phyloP scores from a whole-genome alignment of 257 asterid species.

The Datura wrightii region DNA sequence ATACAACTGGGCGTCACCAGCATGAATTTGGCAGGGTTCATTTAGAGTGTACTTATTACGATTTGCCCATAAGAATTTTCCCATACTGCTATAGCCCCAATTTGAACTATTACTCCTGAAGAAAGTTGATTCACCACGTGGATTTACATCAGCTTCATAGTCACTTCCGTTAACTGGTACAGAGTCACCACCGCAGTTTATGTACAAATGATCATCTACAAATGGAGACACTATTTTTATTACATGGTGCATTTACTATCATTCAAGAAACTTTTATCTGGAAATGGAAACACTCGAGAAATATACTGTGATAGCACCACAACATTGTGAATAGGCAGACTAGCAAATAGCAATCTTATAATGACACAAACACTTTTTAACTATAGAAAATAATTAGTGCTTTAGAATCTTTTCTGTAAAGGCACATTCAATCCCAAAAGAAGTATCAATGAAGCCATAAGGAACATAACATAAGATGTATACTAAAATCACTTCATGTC shows the following conservation, averaged over 20 bases:
- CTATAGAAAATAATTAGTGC: neutral
- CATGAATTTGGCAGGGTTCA: conserved; percentile 26
- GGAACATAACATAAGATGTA: conserved; percentile 1
- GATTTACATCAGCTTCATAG: conserved; percentile 34
- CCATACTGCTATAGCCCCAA: conserved; percentile 50
- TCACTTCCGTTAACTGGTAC: neutral
- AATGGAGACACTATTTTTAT: neutral
- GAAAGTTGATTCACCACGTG: conserved; percentile 35
- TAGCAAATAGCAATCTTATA: neutral
- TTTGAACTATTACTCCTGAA: neutral
- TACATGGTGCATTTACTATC: neutral
- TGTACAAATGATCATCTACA: conserved; percentile 33
- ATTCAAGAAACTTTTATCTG: neutral
- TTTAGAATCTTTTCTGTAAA: neutral
- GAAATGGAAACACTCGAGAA: neutral
- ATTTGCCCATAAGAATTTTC: neutral
- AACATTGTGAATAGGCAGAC: neutral
- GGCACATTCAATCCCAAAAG: neutral
- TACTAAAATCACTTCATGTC: neutral
- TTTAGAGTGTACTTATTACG: neutral
- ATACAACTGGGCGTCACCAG: conserved; percentile 35
- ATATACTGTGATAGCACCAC: neutral
- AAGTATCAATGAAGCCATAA: neutral
- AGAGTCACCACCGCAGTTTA: conserved; percentile 38
- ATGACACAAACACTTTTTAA: neutral